Evolutionary conservation across 495 filamentous ascomycete genomes (phyloP), one percentile per base, ranked within the genome.

Genomic region (Hypoxylon cercidicola): DNA sequence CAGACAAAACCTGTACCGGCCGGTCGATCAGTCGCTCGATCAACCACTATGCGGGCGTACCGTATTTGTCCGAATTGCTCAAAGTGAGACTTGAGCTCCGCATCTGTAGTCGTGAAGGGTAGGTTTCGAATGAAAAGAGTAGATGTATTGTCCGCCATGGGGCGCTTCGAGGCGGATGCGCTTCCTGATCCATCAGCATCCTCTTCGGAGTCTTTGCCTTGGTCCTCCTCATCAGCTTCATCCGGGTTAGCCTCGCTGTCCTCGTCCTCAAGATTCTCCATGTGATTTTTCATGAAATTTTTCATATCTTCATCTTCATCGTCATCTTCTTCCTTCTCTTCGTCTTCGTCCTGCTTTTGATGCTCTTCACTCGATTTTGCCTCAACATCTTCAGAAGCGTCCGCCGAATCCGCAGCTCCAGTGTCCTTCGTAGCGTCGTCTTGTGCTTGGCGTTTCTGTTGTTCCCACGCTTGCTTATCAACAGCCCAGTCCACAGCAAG

Each of bases 401-500:
- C 67, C 11, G 58, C 73, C n/a, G 69, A 72, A 46, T 67, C 66
- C 16, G 75, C 65, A 9, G 75, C 68, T 32, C 79, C 61, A 10
- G n/a, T 20, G 3, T 44, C 54, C n/a, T 79, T 68, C 8, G 69
- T 65, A 15, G 43, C 62, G 10, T 72, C 72, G 10, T 75, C 76
- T 15, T 34, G 55, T 10, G 74, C 68, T 44, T 76, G 72, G 16
- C 72, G 59, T 74, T 81, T 86, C 72, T 77, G 71, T 32, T 84
- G 81, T 50, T 96, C 84, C 93, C 93, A 97, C 3, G 87, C 84
- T 44, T 89, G 82, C 77, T 94, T 97, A 51, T 97, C 92, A 0
- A 97, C 94, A 19, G 94, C 93, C 92, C 92, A 97, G 82, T 99
- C 95, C 4, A 97, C 94, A 8, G 93, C 94, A 47, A 97, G 64